phyloP scores from a whole-genome alignment of 2,329 filamentous ascomycete genomes.

The Zymoseptoria brevis region DNA sequence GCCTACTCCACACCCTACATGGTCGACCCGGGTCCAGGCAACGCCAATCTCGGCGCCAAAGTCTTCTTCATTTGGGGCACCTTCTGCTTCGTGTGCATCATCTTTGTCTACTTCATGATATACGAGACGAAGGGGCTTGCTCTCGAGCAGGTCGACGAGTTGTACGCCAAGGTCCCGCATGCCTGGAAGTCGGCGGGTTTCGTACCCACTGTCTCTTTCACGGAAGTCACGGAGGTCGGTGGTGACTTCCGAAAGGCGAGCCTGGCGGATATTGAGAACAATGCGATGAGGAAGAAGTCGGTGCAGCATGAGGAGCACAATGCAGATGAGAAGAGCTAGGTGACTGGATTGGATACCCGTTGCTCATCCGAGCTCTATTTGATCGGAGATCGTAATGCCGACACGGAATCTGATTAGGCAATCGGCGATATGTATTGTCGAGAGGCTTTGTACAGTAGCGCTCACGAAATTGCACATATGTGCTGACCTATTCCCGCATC shows the following conservation, averaged over 20 bases:
- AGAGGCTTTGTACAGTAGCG: no score
- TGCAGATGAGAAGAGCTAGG: neutral
- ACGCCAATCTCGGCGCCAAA: slow-evolving; percentile 55
- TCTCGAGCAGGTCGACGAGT: slow-evolving; percentile 74
- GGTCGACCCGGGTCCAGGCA: slow-evolving; percentile 58
- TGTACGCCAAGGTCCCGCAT: slow-evolving; percentile 57
- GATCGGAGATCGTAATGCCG: neutral
- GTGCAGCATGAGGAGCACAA: slow-evolving; percentile 23
- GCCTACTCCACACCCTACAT: slow-evolving; percentile 65
- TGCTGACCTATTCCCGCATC: no score
- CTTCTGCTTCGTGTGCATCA: slow-evolving; percentile 47
- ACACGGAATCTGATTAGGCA: no score
- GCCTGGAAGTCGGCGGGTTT: slow-evolving; percentile 51
- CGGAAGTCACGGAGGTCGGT: slow-evolving; percentile 36
- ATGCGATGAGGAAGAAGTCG: slow-evolving; percentile 30
- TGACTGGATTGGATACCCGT: neutral
- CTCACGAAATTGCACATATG: no score
- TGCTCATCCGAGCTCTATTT: neutral
- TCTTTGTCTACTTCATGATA: slow-evolving; percentile 41
- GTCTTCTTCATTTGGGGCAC: slow-evolving; percentile 54
- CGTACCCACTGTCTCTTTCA: slow-evolving; percentile 40
- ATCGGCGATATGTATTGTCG: no score
- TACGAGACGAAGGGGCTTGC: slow-evolving; percentile 83
- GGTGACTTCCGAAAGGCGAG: slow-evolving; percentile 21
- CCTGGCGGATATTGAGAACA: slow-evolving; percentile 27